These are phyloP conservation scores for Theileria annulata DNA, from an alignment of 169 alveolate genomes.

Conservation along the genomic window DNA sequence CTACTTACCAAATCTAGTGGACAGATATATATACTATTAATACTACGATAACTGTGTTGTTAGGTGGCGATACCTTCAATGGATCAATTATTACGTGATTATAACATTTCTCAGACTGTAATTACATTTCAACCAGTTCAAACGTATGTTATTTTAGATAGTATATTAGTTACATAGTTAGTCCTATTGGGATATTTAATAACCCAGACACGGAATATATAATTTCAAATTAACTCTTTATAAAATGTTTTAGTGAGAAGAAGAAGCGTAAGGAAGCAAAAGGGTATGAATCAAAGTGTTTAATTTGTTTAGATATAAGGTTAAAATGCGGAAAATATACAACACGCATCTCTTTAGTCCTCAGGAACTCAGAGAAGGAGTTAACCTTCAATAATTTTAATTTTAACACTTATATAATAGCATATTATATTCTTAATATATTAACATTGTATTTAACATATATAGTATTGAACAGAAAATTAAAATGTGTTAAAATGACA, in stretches of 20 bases:
- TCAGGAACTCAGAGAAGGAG: slow-evolving; percentile 69
- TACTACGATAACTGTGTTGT: neutral
- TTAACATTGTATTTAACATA: too few relatives aligned
- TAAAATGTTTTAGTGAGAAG: slow-evolving; percentile 11
- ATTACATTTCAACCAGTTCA: slow-evolving; percentile 6
- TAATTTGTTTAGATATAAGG: slow-evolving; percentile 26
- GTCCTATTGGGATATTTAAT: too few relatives aligned
- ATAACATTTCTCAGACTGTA: slow-evolving; percentile 40
- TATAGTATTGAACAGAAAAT: neutral
- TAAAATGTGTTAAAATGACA: neutral
- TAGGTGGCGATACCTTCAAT: slow-evolving; percentile 53
- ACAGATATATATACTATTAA: neutral
- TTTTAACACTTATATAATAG: neutral
- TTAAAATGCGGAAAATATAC: slow-evolving; percentile 73
- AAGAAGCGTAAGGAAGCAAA: slow-evolving; percentile 13
- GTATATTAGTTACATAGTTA: neutral
- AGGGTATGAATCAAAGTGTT: slow-evolving; percentile 20
- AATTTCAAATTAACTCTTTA: neutral
- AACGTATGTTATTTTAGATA: neutral
- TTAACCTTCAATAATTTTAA: neutral
- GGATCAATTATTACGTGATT: slow-evolving; percentile 55
- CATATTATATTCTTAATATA: neutral
- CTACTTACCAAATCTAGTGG: too few relatives aligned
- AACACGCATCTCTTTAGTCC: slow-evolving; percentile 80
- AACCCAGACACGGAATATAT: too few relatives aligned